Conservation (phyloP, 345 rosid species). For the Mallotus nudiflorus region DNA sequence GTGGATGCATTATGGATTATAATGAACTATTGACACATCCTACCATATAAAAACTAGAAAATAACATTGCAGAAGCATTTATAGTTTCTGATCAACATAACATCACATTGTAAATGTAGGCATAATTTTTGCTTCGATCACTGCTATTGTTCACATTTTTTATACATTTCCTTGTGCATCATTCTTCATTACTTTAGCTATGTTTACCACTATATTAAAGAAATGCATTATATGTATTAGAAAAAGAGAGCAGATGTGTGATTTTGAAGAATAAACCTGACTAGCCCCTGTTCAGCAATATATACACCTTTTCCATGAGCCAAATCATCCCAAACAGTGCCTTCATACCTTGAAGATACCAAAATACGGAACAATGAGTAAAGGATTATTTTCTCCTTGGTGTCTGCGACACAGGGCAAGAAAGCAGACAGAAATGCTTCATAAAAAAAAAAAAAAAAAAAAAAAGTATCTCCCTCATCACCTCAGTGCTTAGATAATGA, state of each 20-base stretch:
- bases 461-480: neutral
- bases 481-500: neutral
- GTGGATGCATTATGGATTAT: no score
- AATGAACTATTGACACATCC: no score
- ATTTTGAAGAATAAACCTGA: constrained; percentile 51
- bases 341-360: constrained; percentile 67
- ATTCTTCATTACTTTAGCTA: no score
- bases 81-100: no score
- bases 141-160: neutral
- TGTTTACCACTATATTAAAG: no score
- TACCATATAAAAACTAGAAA: no score
- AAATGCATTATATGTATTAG: neutral
- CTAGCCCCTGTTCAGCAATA: constrained; percentile 71
- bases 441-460: no score
- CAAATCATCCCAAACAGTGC: constrained; percentile 92
- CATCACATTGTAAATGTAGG: no score
- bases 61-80: no score
- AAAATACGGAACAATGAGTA: constrained; percentile 14
- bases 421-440: no score
- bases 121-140: neutral
- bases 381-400: neutral
- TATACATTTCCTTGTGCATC: neutral
- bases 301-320: constrained; percentile 98
- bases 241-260: constrained; percentile 1
- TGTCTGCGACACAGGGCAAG: neutral